Percentiles rank a stretch among this genome's conserved stretches.
Conservation (phyloP, 2,329 filamentous ascomycete species). For the Sporothrix mexicana region DNA sequence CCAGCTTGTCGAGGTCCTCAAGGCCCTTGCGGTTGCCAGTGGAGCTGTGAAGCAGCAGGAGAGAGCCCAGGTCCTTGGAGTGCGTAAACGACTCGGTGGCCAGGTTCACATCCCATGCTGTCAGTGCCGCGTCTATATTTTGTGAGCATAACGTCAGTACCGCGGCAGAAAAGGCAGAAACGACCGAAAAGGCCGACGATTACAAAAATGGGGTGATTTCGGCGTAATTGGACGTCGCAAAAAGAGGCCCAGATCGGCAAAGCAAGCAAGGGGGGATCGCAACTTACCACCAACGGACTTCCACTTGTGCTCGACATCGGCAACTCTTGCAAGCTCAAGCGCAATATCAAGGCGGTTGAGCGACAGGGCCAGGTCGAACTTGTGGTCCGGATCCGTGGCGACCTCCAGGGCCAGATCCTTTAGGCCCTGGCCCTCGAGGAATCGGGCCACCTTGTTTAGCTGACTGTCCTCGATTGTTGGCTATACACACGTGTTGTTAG, state of each 20-base stretch:
- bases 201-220: not conserved
- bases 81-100: conserved; percentile 93
- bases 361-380: conserved; percentile 87
- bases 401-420: conserved; percentile 95
- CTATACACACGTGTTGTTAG: conserved; percentile 21
- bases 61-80: conserved; percentile 86
- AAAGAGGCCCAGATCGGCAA: too few species aligned
- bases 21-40: conserved; percentile 81
- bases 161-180: not conserved
- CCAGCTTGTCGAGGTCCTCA: conserved; percentile 72
- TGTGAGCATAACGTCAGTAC: too few species aligned
- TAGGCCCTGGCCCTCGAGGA: conserved; percentile 82
- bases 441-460: conserved; percentile 96
- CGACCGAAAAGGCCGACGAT: too few species aligned
- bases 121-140: conserved; percentile 73
- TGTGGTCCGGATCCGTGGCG: conserved; percentile 92
- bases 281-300: conserved; percentile 75
- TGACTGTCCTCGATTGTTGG: conserved; percentile 86
- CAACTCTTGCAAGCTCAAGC: conserved; percentile 79
- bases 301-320: conserved; percentile 96
- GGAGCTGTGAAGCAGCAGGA: conserved; percentile 85
- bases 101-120: conserved; percentile 83
- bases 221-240: too few species aligned
- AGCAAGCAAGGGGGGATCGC: not conserved
- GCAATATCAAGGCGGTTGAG: conserved; percentile 86